Evolutionary conservation across 177 flowering plant genomes (phyloP).

Genomic region (Telopea speciosissima): DNA sequence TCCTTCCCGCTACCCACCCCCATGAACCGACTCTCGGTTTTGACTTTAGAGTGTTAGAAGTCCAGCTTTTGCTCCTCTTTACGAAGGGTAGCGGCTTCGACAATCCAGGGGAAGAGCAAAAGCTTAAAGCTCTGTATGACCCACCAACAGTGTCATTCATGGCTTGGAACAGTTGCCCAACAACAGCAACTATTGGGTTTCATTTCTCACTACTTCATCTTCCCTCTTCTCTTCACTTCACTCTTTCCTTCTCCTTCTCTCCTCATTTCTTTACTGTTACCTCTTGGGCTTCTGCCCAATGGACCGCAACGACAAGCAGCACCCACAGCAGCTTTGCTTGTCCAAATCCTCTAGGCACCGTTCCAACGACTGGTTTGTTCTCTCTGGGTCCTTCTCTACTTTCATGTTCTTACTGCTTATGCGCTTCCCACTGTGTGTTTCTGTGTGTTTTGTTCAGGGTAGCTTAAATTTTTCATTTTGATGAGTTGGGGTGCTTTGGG

Average conservation of each 20-base stretch:
- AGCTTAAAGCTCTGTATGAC: too few species aligned
- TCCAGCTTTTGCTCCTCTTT: too few species aligned
- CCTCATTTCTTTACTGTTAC: background rate
- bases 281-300: background rate
- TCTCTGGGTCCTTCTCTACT: background rate
- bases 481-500: background rate
- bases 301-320: slow-evolving; percentile 9
- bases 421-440: background rate
- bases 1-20: too few species aligned
- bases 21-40: too few species aligned
- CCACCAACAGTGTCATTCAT: too few species aligned
- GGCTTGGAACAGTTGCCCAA: too few species aligned
- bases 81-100: too few species aligned
- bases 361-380: slow-evolving; percentile 15
- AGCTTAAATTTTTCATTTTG: background rate
- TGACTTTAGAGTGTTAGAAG: too few species aligned
- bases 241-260: background rate
- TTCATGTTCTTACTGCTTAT: background rate
- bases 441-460: background rate
- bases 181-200: background rate
- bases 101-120: too few species aligned
- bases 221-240: background rate
- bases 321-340: slow-evolving; percentile 5
- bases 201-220: background rate
- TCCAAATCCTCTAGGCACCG: slow-evolving; percentile 13